Evolutionary conservation across 495 filamentous ascomycete species (phyloP), one percentile per base, ranked within the genome.

Genomic region (Neohortaea acidophila): DNA sequence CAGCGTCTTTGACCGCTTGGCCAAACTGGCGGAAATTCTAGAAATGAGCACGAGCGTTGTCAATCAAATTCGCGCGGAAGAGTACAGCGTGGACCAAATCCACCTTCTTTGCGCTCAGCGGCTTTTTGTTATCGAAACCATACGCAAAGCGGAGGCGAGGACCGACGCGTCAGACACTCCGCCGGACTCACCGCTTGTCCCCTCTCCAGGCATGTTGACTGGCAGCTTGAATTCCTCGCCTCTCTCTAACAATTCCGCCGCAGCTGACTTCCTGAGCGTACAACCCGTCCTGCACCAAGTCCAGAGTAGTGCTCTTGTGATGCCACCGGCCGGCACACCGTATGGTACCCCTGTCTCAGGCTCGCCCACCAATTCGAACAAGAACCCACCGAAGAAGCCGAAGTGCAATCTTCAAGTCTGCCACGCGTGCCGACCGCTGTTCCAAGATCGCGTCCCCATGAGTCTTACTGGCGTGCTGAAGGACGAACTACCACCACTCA

Each of bases 341-440:
- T 12, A 21, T 21, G 44, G 33, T n/a, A 39, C 44, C 14, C 27
- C 43, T 4, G 11, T 17, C 25, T 18, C 4, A 21, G 36, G 37
- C 36, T 30, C n/a, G 12, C 9, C 40, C 27, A 33, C 3, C 19
- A 17, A 30, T 2, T 27, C 40, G 19, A 31, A 2, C 19, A 33
- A 13, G 1, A 40, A 28, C 11, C 1, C 11, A 2, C 7, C 4
- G 18, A 24, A 21, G 11, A 3, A 33, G 12, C 32, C 29, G 12
- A 15, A 11, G 19, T 59, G 59, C 45, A 43, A 13, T 12, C 54
- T 56, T 38, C 32, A 53, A 18, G 45, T 47, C 28, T 60, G 57
- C 33, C 54, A 60, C 27, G 39, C 43, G 18, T 62, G 59, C 44
- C 53, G 59, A 11, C 57, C 57, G 2, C 55, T 51, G 35, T 55